Conservation (phyloP, 306 rosid genomes). For the Urtica urens region DNA sequence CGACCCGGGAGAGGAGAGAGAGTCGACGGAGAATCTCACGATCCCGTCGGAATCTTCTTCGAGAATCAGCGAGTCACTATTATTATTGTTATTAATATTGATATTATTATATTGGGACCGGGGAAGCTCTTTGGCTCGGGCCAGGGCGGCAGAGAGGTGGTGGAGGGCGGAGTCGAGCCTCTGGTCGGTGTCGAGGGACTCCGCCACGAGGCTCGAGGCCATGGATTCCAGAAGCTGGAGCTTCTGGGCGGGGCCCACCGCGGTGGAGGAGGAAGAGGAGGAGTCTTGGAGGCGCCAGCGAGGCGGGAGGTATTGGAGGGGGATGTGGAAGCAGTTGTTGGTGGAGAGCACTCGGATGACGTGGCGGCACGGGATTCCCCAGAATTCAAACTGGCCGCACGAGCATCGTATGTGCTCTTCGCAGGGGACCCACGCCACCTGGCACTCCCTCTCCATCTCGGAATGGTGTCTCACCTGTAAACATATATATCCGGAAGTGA, state of each 20-base stretch:
- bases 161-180: slow-evolving; percentile 61
- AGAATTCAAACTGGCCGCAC: slow-evolving; percentile 60
- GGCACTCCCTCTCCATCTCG: slow-evolving; percentile 68
- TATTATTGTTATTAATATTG: no score
- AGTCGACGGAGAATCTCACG: slow-evolving; percentile 48
- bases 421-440: slow-evolving; percentile 67
- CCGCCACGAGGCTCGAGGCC: slow-evolving; percentile 45
- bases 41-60: slow-evolving; percentile 55
- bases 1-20: slow-evolving; percentile 30
- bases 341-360: slow-evolving; percentile 66
- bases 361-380: slow-evolving; percentile 70
- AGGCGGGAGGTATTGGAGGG: slow-evolving; percentile 49
- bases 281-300: slow-evolving; percentile 47
- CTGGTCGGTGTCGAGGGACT: slow-evolving; percentile 67
- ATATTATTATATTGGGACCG: no score
- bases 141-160: slow-evolving; percentile 48
- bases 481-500: slow-evolving; percentile 51
- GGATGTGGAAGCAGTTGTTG: slow-evolving; percentile 77
- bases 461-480: slow-evolving; percentile 84
- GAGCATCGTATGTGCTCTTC: slow-evolving; percentile 76
- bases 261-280: slow-evolving; percentile 26
- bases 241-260: slow-evolving; percentile 47
- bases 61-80: slow-evolving; percentile 52
- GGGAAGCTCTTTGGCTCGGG: slow-evolving; percentile 57
- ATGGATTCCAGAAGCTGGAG: slow-evolving; percentile 52